A percentile compares a stretch with the other conserved stretches of the same genome.
Evolutionary conservation across 2,329 filamentous ascomycete species (phyloP).

Genomic region (Eurotiales sp.): DNA sequence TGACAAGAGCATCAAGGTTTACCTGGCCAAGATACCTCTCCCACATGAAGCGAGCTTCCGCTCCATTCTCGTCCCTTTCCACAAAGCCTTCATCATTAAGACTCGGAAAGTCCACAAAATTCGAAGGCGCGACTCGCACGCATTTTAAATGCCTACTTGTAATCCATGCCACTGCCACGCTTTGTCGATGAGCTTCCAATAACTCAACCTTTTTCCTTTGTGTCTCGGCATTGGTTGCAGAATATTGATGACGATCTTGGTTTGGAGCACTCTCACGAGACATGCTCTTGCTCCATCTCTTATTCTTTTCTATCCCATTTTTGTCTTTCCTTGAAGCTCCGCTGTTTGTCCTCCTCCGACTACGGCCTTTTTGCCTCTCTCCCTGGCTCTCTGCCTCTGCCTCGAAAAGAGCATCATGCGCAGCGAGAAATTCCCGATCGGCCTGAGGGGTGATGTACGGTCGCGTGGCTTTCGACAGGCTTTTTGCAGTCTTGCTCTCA

Average conservation of each 20-base stretch:
- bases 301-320: background rate
- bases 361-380: background rate
- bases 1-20: too few species aligned
- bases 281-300: background rate
- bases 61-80: slow-evolving; percentile 20
- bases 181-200: slow-evolving; percentile 32
- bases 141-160: slow-evolving; percentile 35
- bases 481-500: slow-evolving; percentile 25
- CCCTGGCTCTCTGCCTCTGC: slow-evolving; percentile 16
- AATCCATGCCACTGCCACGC: slow-evolving; percentile 36
- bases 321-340: background rate
- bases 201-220: slow-evolving; percentile 21
- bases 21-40: slow-evolving; percentile 32
- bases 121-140: slow-evolving; percentile 33
- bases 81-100: slow-evolving; percentile 23
- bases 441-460: slow-evolving; percentile 30
- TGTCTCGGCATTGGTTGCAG: background rate
- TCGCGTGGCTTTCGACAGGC: slow-evolving; percentile 31
- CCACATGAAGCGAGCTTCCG: slow-evolving; percentile 26
- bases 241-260: background rate
- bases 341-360: background rate
- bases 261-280: background rate
- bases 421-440: slow-evolving; percentile 23
- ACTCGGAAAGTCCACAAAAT: slow-evolving; percentile 22
- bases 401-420: slow-evolving; percentile 23